Evolutionary conservation across 805 yeast genomes (phyloP).

Genomic region (Yamadazyma sp.): DNA sequence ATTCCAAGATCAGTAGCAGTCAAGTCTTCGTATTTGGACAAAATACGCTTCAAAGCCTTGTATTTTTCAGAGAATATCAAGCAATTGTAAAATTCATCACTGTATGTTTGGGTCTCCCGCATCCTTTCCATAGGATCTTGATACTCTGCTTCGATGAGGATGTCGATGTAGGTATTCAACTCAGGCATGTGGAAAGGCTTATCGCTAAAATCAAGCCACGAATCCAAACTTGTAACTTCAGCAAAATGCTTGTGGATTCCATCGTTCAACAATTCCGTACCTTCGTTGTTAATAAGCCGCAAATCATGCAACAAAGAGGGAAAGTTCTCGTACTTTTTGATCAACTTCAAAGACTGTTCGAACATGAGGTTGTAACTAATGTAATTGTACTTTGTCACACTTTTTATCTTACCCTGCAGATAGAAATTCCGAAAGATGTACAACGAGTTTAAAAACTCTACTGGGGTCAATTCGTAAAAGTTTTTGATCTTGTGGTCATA

Average conservation of each 20-base stretch:
- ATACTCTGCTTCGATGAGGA: slow-evolving; percentile 19
- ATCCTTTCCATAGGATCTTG: slow-evolving; percentile 16
- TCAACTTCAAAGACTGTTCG: slow-evolving; percentile 17
- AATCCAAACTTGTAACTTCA: slow-evolving; percentile 22
- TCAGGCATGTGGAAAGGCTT: slow-evolving; percentile 15
- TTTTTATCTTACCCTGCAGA: slow-evolving; percentile 18
- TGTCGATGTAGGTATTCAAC: slow-evolving; percentile 19
- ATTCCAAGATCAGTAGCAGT: slow-evolving; percentile 9
- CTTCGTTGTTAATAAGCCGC: slow-evolving; percentile 14
- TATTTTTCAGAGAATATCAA: slow-evolving; percentile 27
- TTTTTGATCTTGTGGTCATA: slow-evolving; percentile 22
- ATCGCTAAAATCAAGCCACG: slow-evolving; percentile 22
- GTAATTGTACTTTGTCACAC: slow-evolving; percentile 18
- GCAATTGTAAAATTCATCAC: slow-evolving; percentile 19
- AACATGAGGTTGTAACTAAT: slow-evolving; percentile 24
- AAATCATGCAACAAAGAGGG: slow-evolving; percentile 20
- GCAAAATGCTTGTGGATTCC: slow-evolving; percentile 13
- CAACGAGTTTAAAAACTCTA: slow-evolving; percentile 26
- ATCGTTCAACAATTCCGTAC: slow-evolving; percentile 12
- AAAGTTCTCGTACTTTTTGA: slow-evolving; percentile 18
- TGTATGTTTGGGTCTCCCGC: slow-evolving; percentile 13
- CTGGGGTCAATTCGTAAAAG: slow-evolving; percentile 24
- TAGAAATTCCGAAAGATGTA: slow-evolving; percentile 26
- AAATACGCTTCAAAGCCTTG: slow-evolving; percentile 20
- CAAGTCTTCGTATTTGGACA: slow-evolving; percentile 14